Percentiles rank a stretch among this genome's conserved stretches.
Conservation (phyloP, 129 eudicot genomes). For the Lonicera japonica region DNA sequence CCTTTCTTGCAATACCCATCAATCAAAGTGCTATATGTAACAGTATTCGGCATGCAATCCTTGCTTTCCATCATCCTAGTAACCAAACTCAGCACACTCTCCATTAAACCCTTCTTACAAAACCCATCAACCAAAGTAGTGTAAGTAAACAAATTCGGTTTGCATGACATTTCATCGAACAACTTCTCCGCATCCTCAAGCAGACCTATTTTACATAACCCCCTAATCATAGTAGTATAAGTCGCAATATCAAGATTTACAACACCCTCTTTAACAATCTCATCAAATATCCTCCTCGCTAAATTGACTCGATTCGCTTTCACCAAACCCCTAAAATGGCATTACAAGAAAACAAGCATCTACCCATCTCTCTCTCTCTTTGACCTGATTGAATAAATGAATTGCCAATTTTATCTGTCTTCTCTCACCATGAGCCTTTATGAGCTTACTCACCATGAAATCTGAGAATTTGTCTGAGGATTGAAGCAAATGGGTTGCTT, state of each 20-base stretch:
- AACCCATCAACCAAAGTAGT: slow-evolving; percentile 42
- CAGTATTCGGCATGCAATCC: slow-evolving; percentile 45
- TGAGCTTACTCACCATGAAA: slow-evolving; percentile 56
- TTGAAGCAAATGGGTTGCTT: slow-evolving; percentile 41
- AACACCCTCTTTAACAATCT: slow-evolving; percentile 29
- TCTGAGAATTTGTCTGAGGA: slow-evolving; percentile 31
- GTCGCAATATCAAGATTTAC: slow-evolving; percentile 41
- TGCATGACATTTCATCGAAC: slow-evolving; percentile 51
- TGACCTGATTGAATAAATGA: slow-evolving; percentile 34
- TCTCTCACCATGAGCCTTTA: slow-evolving; percentile 47
- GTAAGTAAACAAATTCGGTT: slow-evolving; percentile 34
- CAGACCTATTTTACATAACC: slow-evolving; percentile 40
- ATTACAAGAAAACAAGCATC: slow-evolving; percentile 47
- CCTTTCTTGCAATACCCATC: slow-evolving; percentile 54
- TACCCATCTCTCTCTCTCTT: slow-evolving; percentile 21
- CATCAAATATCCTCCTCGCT: slow-evolving; percentile 48
- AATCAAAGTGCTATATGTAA: too few species aligned
- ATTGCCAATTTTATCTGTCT: slow-evolving; percentile 42
- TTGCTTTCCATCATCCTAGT: slow-evolving; percentile 28
- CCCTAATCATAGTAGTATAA: slow-evolving; percentile 52
- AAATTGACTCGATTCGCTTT: too few species aligned
- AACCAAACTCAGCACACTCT: slow-evolving; percentile 37
- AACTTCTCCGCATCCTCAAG: slow-evolving; percentile 45
- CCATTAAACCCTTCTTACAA: too few species aligned
- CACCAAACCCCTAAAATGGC: too few species aligned